Evolutionary conservation across 306 rosid species (phyloP).

Genomic region (Citrullus mucosospermus): DNA sequence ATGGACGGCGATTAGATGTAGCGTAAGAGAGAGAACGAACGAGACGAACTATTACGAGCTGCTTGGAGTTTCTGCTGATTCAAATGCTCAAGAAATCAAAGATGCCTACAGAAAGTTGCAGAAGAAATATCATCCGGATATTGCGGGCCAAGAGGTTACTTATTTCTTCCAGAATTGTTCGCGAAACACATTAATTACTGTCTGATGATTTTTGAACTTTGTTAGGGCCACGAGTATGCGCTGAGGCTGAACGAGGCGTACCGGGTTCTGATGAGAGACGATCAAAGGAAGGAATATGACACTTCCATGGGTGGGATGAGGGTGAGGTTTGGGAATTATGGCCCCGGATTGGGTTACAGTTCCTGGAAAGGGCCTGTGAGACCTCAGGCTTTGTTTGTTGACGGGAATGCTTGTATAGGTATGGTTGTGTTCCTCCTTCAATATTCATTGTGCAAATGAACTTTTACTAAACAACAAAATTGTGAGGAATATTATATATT

Average conservation of each 20-base stretch:
- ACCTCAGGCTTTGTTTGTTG: constrained; percentile 68
- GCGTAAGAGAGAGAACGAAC: constrained; percentile 14
- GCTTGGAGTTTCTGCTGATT: constrained; percentile 55
- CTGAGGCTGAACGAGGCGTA: constrained; percentile 61
- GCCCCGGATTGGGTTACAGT: constrained; percentile 31
- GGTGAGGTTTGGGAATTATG: constrained; percentile 19
- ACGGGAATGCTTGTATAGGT: constrained; percentile 80
- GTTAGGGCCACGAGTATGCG: constrained; percentile 54
- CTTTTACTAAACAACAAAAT: no score
- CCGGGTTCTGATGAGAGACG: constrained; percentile 48
- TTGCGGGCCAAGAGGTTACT: constrained; percentile 60
- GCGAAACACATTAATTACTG: neutral
- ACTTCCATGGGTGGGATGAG: constrained; percentile 36
- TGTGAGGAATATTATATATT: no score
- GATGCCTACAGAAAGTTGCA: constrained; percentile 68
- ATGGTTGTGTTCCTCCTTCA: neutral
- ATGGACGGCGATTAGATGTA: constrained; percentile 28
- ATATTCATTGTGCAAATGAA: neutral
- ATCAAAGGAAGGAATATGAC: constrained; percentile 48
- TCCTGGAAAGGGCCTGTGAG: constrained; percentile 61
- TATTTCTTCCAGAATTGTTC: no score
- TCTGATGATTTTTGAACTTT: neutral
- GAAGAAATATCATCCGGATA: constrained; percentile 70
- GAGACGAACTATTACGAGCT: constrained; percentile 46
- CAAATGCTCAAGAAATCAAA: constrained; percentile 41